Percentiles rank a stretch among this genome's conserved stretches.
Evolutionary conservation across 768 basidiomycete genomes (phyloP).

Genomic region (Suillus luteus): DNA sequence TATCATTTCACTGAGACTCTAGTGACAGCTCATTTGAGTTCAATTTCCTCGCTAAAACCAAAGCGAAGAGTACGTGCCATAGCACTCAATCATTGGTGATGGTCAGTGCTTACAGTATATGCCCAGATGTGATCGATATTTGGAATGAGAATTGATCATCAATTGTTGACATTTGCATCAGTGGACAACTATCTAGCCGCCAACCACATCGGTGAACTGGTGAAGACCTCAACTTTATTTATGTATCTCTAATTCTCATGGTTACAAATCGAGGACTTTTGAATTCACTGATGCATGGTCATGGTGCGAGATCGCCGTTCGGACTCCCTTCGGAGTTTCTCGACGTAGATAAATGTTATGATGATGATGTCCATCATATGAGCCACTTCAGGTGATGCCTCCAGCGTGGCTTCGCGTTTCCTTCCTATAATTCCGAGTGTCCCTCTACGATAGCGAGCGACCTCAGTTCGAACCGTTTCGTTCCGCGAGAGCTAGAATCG

Average conservation of each 20-base stretch:
- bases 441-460: conserved; percentile 23
- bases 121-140: not conserved
- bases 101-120: not conserved
- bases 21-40: not conserved
- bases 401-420: conserved; percentile 12
- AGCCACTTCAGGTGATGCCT: conserved; percentile 11
- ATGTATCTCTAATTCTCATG: too few relatives aligned
- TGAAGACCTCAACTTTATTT: too few relatives aligned
- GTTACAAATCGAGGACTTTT: too few relatives aligned
- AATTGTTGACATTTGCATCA: not conserved
- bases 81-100: not conserved
- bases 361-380: conserved; percentile 9
- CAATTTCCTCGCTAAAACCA: not conserved
- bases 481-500: conserved; percentile 17
- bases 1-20: not conserved
- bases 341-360: conserved; percentile 17
- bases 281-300: too few relatives aligned
- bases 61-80: not conserved
- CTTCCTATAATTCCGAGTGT: conserved; percentile 9
- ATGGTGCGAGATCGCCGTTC: too few relatives aligned
- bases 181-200: too few relatives aligned
- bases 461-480: conserved; percentile 15
- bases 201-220: too few relatives aligned
- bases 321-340: conserved; percentile 8
- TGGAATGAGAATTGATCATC: not conserved